Conservation (phyloP, 2,329 filamentous ascomycete genomes). For the Macroventuria anomochaeta region DNA sequence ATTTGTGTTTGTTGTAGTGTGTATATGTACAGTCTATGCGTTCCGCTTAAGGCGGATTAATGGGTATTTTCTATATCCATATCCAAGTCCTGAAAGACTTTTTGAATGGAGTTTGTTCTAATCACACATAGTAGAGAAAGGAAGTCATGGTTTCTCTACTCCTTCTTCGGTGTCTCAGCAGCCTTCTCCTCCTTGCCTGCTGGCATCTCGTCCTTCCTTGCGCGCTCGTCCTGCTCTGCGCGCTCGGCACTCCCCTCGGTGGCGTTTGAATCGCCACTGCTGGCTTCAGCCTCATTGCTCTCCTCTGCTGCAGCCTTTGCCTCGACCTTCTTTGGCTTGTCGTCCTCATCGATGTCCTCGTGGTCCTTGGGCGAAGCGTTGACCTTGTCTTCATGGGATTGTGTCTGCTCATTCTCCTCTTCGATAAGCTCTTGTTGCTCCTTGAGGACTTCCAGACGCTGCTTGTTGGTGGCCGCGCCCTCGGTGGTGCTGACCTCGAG, state of each 20-base stretch:
- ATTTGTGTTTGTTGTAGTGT: not conserved
- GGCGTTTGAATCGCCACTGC: slow-evolving; percentile 33
- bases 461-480: slow-evolving; percentile 97
- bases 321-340: slow-evolving; percentile 63
- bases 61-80: slow-evolving; percentile 15
- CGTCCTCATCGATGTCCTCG: slow-evolving; percentile 94
- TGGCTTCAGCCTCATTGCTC: slow-evolving; percentile 41
- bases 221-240: slow-evolving; percentile 42
- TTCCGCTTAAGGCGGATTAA: not conserved
- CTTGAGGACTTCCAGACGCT: slow-evolving; percentile 95
- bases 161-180: slow-evolving; percentile 10
- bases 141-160: slow-evolving; percentile 3
- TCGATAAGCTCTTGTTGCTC: slow-evolving; percentile 98
- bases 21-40: slow-evolving; percentile 16
- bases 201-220: slow-evolving; percentile 29
- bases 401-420: slow-evolving; percentile 92
- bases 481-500: slow-evolving; percentile 97
- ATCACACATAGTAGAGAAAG: slow-evolving; percentile 11
- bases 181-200: slow-evolving; percentile 27
- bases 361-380: slow-evolving; percentile 80
- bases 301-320: slow-evolving; percentile 33
- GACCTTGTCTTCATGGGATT: slow-evolving; percentile 74
- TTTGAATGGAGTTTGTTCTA: slow-evolving; percentile 7
- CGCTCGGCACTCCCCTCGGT: slow-evolving; percentile 41
- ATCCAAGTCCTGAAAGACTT: slow-evolving; percentile 3